Evolutionary conservation across 768 basidiomycete genomes (phyloP).

Genomic region (Coprinopsis strossmayeri): DNA sequence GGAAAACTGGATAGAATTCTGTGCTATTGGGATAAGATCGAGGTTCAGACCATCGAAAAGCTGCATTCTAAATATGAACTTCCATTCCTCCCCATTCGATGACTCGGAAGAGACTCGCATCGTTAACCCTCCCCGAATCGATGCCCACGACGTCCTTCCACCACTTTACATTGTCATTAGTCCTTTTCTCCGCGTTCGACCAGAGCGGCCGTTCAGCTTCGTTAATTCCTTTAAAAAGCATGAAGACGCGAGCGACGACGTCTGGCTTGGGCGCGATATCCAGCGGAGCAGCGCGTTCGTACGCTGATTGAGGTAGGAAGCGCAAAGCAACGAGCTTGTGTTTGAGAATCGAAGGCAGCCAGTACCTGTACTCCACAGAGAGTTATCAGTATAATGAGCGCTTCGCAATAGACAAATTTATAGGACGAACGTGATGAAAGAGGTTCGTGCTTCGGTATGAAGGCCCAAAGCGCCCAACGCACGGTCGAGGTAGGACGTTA

Average conservation of each 20-base stretch:
- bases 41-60: not conserved
- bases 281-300: constrained; percentile 33
- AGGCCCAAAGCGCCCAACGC: constrained; percentile 26
- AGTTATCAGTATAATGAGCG: not conserved
- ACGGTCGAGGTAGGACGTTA: constrained; percentile 31
- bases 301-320: constrained; percentile 37
- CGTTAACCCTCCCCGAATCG: constrained; percentile 17
- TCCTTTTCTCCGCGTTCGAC: constrained; percentile 17
- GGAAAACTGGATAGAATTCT: no score
- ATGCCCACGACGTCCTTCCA: constrained; percentile 32
- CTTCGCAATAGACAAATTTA: not conserved
- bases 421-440: constrained; percentile 36
- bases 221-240: constrained; percentile 36
- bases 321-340: constrained; percentile 36
- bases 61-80: constrained; percentile 18
- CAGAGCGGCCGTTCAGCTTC: constrained; percentile 19
- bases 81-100: constrained; percentile 47
- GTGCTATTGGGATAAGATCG: no score
- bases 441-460: constrained; percentile 36
- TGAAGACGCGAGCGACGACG: constrained; percentile 38
- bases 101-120: constrained; percentile 28
- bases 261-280: constrained; percentile 33
- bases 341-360: constrained; percentile 36
- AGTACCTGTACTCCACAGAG: constrained; percentile 22
- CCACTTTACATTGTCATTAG: constrained; percentile 15